A percentile compares a stretch with the other conserved stretches of the same genome.
Conservation (phyloP, 495 filamentous ascomycete species). For the Aspergillus steynii region DNA sequence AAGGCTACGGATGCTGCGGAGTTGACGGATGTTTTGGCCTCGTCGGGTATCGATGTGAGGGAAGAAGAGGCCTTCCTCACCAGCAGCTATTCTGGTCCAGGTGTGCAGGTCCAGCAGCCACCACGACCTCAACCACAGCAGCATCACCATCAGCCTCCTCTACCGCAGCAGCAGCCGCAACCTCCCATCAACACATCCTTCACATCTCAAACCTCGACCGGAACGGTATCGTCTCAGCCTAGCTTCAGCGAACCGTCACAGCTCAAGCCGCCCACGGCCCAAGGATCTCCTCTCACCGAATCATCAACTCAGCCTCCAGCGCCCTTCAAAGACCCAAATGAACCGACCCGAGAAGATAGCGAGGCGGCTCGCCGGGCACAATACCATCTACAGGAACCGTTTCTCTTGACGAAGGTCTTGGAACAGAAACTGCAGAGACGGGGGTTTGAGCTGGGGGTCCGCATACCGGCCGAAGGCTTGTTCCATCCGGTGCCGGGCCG, state of each 20-base stretch:
- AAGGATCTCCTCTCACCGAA: slow-evolving; percentile 38
- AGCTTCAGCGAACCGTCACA: slow-evolving; percentile 43
- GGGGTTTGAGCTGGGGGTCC: slow-evolving; percentile 57
- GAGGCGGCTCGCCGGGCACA: slow-evolving; percentile 48
- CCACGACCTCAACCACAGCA: slow-evolving; percentile 43
- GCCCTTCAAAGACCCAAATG: slow-evolving; percentile 41
- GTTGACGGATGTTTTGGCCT: slow-evolving; percentile 73
- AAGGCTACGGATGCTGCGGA: slow-evolving; percentile 69
- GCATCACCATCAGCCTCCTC: slow-evolving; percentile 2
- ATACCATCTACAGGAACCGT: slow-evolving; percentile 59
- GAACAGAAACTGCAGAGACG: slow-evolving; percentile 48
- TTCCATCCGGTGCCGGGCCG: slow-evolving; percentile 54
- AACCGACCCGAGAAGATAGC: slow-evolving; percentile 44
- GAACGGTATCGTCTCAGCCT: slow-evolving; percentile 35
- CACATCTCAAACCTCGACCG: slow-evolving; percentile 48
- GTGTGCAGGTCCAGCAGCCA: slow-evolving; percentile 42
- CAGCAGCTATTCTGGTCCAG: slow-evolving; percentile 55
- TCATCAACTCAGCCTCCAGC: slow-evolving; percentile 29
- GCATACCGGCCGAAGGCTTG: slow-evolving; percentile 63
- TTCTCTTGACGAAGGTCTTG: slow-evolving; percentile 52
- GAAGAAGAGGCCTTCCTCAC: slow-evolving; percentile 78
- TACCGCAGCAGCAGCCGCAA: slow-evolving; percentile 39
- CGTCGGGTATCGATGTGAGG: slow-evolving; percentile 77
- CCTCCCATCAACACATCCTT: slow-evolving; percentile 38
- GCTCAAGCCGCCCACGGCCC: slow-evolving; percentile 31